A percentile compares a stretch with the other conserved stretches of the same genome.
Evolutionary conservation across 2,329 filamentous ascomycete genomes (phyloP).

Genomic region (Monilinia fructicola): DNA sequence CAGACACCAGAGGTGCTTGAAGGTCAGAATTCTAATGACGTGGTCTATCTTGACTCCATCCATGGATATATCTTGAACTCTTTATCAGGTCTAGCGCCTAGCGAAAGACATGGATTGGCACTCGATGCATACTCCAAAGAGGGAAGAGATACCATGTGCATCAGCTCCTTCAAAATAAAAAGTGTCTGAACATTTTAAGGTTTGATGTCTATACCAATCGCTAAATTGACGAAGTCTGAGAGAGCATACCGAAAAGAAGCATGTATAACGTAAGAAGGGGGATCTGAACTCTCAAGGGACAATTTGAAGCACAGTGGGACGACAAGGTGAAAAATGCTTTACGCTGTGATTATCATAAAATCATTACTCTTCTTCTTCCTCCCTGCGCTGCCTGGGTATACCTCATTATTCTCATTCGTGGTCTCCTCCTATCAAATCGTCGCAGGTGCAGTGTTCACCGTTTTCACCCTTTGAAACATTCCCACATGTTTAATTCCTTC

Average conservation of each 20-base stretch:
- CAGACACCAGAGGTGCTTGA: too few species aligned
- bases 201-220: neutral
- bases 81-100: too few species aligned
- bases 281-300: neutral
- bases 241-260: neutral
- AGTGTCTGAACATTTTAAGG: too few species aligned
- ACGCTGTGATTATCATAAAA: neutral
- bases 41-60: too few species aligned
- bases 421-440: neutral
- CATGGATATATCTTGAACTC: too few species aligned
- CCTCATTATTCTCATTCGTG: neutral
- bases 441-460: conserved; percentile 35
- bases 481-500: conserved; percentile 84
- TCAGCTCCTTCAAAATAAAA: too few species aligned
- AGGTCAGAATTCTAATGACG: too few species aligned
- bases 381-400: neutral
- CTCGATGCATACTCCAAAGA: too few species aligned
- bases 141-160: too few species aligned
- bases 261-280: neutral
- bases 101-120: too few species aligned
- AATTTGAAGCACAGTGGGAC: neutral
- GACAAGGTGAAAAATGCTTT: neutral
- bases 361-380: neutral
- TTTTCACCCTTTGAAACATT: conserved; percentile 63
- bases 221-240: neutral